Conservation (phyloP, 768 basidiomycete genomes). For the Lyophyllum atratum region DNA sequence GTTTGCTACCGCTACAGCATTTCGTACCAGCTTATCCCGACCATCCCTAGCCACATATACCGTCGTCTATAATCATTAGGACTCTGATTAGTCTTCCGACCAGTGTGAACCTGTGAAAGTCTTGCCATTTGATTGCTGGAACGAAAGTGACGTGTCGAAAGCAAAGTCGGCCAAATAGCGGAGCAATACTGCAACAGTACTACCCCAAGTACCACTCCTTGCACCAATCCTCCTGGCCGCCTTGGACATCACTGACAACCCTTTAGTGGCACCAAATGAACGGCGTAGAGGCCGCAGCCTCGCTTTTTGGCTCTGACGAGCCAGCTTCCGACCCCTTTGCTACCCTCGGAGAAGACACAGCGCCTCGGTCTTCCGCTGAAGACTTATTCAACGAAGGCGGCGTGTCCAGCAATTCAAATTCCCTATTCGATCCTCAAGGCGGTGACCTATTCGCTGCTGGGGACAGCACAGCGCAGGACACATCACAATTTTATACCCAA, state of each 20-base stretch:
- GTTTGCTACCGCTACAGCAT: slow-evolving; percentile 15
- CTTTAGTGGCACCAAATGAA: slow-evolving; percentile 41
- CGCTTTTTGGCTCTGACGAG: slow-evolving; percentile 75
- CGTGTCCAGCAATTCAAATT: slow-evolving; percentile 11
- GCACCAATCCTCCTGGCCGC: slow-evolving; percentile 6
- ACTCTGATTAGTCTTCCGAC: background rate
- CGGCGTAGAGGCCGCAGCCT: slow-evolving; percentile 76
- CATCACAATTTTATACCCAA: slow-evolving; percentile 23
- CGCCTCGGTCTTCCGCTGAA: slow-evolving; percentile 23
- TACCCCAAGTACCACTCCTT: slow-evolving; percentile 1
- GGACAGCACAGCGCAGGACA: slow-evolving; percentile 8
- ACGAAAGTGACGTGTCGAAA: slow-evolving; percentile 36
- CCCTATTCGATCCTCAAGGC: slow-evolving; percentile 4
- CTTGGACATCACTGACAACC: slow-evolving; percentile 4
- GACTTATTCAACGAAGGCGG: slow-evolving; percentile 17
- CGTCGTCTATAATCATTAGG: slow-evolving; percentile 3
- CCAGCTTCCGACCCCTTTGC: slow-evolving; percentile 65
- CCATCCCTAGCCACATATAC: background rate
- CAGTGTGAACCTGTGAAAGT: background rate
- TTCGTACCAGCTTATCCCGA: background rate
- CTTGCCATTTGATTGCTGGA: background rate
- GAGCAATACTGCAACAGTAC: background rate
- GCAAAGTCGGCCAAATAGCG: slow-evolving; percentile 42
- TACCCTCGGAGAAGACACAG: slow-evolving; percentile 43
- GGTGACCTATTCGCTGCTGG: background rate